phyloP scores from a whole-genome alignment of 768 basidiomycete genomes.

The Tephrocybe sp. region DNA sequence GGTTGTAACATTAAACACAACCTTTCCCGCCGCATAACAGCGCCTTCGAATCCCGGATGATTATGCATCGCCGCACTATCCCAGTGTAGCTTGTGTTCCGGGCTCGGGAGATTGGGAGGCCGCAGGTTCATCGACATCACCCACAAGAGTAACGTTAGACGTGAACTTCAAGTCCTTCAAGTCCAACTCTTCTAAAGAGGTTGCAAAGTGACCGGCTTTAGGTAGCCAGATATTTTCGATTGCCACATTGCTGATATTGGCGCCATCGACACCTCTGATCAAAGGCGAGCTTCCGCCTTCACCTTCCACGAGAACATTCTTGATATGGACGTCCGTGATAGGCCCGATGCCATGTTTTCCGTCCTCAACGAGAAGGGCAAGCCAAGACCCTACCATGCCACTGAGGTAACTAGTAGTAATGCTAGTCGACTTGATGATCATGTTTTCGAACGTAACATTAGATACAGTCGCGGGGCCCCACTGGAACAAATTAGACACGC shows the following conservation, averaged over 20 bases:
- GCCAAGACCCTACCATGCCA: slow-evolving; percentile 17
- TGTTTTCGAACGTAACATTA: slow-evolving; percentile 15
- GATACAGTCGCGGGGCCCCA: slow-evolving; percentile 13
- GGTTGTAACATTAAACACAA: too few species aligned
- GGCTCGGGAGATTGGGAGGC: not conserved
- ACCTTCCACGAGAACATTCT: slow-evolving; percentile 9
- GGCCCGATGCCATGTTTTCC: slow-evolving; percentile 15
- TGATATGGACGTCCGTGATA: slow-evolving; percentile 15
- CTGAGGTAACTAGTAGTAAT: slow-evolving; percentile 12
- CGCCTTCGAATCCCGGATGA: not conserved
- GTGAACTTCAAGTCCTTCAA: slow-evolving; percentile 5
- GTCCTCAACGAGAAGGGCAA: slow-evolving; percentile 15
- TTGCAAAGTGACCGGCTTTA: slow-evolving; percentile 2
- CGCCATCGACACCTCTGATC: slow-evolving; percentile 10
- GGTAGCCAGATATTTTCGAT: slow-evolving; percentile 11
- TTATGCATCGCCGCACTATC: not conserved
- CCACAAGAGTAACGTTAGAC: slow-evolving; percentile 11
- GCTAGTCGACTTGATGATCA: slow-evolving; percentile 14
- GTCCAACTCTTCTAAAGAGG: slow-evolving; percentile 5
- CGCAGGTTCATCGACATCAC: not conserved
- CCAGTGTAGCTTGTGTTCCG: not conserved
- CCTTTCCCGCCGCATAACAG: too few species aligned
- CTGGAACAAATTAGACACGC: slow-evolving; percentile 1
- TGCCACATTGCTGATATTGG: slow-evolving; percentile 12
- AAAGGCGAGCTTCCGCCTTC: slow-evolving; percentile 11